Evolutionary conservation across 1,284 basidiomycete genomes (phyloP).

Genomic region (Austropuccinia psidii): DNA sequence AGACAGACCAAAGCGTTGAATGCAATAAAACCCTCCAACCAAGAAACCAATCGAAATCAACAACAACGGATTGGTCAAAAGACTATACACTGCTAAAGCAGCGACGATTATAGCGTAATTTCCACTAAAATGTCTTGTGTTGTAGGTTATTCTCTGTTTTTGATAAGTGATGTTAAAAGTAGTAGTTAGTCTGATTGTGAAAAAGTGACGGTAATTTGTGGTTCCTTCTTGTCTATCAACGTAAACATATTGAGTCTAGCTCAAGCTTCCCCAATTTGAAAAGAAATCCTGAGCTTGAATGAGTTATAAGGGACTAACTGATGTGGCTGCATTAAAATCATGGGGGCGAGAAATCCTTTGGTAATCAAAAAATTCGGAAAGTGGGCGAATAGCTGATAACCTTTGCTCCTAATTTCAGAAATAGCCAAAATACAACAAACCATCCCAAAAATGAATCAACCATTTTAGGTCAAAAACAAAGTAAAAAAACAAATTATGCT

Average conservation of each 20-base stretch:
- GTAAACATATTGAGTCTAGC: not conserved
- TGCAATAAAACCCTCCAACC: constrained; percentile 78
- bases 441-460: not conserved
- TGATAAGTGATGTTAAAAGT: not conserved
- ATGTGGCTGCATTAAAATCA: constrained; percentile 57
- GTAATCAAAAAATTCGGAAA: constrained; percentile 71
- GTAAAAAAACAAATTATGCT: not conserved
- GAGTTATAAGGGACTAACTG: constrained; percentile 23
- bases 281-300: not conserved
- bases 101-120: constrained; percentile 82
- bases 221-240: no score
- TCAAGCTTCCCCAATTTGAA: not conserved
- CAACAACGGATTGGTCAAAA: constrained; percentile 72
- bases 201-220: not conserved
- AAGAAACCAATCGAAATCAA: constrained; percentile 80
- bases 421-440: no score
- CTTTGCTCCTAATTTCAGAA: constrained; percentile 76
- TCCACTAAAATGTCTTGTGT: constrained; percentile 60
- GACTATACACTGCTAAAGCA: constrained; percentile 74
- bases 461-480: not conserved
- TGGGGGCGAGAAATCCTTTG: constrained; percentile 67
- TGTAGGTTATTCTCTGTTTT: constrained; percentile 74
- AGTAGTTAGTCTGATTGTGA: not conserved
- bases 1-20: constrained; percentile 77
- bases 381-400: constrained; percentile 69